These are phyloP conservation scores for Diaporthe velutina DNA, from an alignment of 2,329 filamentous ascomycete species.

Conservation along the genomic window DNA sequence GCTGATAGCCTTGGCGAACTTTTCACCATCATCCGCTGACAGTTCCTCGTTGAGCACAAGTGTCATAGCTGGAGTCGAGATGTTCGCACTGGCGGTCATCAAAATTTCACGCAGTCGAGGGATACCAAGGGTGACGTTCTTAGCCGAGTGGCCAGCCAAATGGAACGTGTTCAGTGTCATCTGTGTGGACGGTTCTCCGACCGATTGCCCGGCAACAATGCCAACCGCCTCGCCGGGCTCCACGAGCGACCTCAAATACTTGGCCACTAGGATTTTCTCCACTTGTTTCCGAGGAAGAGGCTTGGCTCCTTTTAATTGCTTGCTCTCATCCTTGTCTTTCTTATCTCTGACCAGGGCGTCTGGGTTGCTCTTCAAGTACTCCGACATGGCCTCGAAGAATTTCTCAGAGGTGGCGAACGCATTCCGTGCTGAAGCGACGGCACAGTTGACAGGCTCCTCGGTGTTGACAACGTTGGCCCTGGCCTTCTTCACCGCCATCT, in stretches of 20 bases:
- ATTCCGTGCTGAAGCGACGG: conserved; percentile 81
- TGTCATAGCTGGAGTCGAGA: conserved; percentile 93
- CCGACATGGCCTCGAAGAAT: conserved; percentile 79
- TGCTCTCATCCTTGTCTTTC: conserved; percentile 53
- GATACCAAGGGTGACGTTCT: conserved; percentile 99
- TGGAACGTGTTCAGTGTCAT: conserved; percentile 99
- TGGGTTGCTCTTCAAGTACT: conserved; percentile 84
- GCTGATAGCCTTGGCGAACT: conserved; percentile 93
- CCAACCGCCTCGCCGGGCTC: conserved; percentile 97
- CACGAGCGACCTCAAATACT: conserved; percentile 91
- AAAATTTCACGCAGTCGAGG: conserved; percentile 96
- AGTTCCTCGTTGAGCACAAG: conserved; percentile 82
- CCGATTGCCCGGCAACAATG: conserved; percentile 95
- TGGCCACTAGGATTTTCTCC: conserved; percentile 87
- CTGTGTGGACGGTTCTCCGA: conserved; percentile 97
- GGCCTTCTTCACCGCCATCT: conserved; percentile 81
- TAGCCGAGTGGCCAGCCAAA: conserved; percentile 96
- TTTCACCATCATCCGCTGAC: conserved; percentile 75
- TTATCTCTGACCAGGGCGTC: conserved; percentile 69
- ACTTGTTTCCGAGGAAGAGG: conserved; percentile 77
- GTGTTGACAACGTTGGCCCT: conserved; percentile 67
- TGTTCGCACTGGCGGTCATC: conserved; percentile 93
- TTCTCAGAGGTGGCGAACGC: conserved; percentile 91
- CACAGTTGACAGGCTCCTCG: conserved; percentile 81
- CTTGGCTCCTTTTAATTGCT: conserved; percentile 49